A percentile compares a stretch with the other conserved stretches of the same genome.
Evolutionary conservation across 2,329 filamentous ascomycete genomes (phyloP).

Genomic region (Fusarium circinatum): DNA sequence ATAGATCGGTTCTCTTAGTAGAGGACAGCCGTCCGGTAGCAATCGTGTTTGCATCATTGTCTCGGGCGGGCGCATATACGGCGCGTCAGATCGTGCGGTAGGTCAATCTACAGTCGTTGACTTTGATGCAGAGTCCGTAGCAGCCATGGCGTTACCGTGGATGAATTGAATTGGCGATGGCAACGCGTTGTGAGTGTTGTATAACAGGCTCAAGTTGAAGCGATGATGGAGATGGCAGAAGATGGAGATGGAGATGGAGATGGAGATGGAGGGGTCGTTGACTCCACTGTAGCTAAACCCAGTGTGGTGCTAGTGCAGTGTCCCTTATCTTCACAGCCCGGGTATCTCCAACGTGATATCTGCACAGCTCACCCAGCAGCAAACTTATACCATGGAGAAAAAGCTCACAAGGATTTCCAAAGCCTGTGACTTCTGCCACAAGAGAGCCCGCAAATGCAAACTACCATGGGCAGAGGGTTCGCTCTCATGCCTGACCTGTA

Average conservation of each 20-base stretch:
- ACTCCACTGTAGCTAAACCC: not conserved
- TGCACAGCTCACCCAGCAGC: not conserved
- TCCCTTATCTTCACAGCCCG: not conserved
- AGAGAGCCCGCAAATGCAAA: not conserved
- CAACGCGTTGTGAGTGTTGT: not conserved
- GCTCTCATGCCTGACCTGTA: not conserved
- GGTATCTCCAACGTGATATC: not conserved
- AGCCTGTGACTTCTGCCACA: not conserved
- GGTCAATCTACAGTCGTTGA: not conserved
- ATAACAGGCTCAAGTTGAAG: not conserved
- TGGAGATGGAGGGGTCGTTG: not conserved
- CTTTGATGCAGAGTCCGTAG: not conserved
- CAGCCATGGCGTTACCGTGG: not conserved
- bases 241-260: not conserved
- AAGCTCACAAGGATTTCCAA: not conserved
- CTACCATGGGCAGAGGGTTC: not conserved
- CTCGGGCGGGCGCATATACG: not conserved
- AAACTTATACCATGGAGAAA: not conserved
- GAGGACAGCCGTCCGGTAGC: not conserved
- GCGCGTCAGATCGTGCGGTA: not conserved
- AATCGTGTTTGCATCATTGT: not conserved
- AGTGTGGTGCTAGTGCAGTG: not conserved
- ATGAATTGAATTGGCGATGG: not conserved
- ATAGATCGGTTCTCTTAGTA: not conserved
- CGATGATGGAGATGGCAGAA: not conserved